These are phyloP conservation scores for Trypanosoma boissoni DNA, from an alignment of 208 protist genomes.

Conservation along the genomic window DNA sequence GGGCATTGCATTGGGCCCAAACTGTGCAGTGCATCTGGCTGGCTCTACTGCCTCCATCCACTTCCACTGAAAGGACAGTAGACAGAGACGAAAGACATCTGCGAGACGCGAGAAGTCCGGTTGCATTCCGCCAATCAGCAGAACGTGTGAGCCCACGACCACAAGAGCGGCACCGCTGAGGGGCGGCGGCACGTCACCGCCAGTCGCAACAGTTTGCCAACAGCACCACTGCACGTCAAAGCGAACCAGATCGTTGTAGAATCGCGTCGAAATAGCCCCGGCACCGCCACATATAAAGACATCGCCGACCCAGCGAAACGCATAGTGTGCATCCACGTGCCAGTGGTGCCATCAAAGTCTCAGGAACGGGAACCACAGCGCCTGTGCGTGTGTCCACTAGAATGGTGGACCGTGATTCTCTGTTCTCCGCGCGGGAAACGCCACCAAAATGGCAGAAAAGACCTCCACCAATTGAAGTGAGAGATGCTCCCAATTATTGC, in stretches of 20 bases:
- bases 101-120: conserved; percentile 5
- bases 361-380: neutral
- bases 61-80: conserved; percentile 2
- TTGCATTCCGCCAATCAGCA: conserved; percentile 17
- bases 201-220: conserved; percentile 8
- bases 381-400: conserved; percentile 1
- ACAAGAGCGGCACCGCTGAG: conserved; percentile 1
- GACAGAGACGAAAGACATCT: conserved; percentile 4
- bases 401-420: conserved; percentile 15
- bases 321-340: conserved; percentile 4
- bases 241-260: conserved; percentile 13
- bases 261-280: conserved; percentile 7
- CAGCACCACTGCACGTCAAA: conserved; percentile 8
- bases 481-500: conserved; percentile 12
- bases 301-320: conserved; percentile 13
- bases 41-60: neutral
- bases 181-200: neutral
- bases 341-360: neutral
- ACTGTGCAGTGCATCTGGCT: too few relatives aligned
- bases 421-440: conserved; percentile 6
- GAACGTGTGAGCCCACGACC: conserved; percentile 8
- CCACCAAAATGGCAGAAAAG: conserved; percentile 19
- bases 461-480: conserved; percentile 10
- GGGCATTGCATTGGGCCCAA: too few relatives aligned
- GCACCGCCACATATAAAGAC: conserved; percentile 17